Evolutionary conservation across 495 filamentous ascomycete species (phyloP).

Genomic region (Staphylotrichum longicolle): DNA sequence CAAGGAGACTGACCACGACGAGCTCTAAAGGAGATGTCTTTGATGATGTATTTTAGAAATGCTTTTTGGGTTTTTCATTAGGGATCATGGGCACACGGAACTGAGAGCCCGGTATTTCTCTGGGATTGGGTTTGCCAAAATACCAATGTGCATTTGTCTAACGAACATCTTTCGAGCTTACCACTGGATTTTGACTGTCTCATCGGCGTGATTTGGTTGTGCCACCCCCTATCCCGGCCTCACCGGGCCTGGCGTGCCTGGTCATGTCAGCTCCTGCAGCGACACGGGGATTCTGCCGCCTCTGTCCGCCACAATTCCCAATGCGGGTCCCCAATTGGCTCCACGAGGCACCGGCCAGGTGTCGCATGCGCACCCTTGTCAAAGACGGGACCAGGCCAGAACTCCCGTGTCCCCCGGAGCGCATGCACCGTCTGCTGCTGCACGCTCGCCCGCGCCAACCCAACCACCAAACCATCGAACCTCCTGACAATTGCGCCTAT

Average conservation of each 20-base stretch:
- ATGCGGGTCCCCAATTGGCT: slow-evolving; percentile 19
- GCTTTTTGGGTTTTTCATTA: slow-evolving; percentile 30
- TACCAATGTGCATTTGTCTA: slow-evolving; percentile 32
- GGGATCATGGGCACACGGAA: slow-evolving; percentile 21
- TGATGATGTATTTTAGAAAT: slow-evolving; percentile 29
- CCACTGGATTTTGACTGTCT: neutral
- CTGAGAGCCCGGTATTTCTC: slow-evolving; percentile 20
- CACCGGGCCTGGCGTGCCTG: neutral
- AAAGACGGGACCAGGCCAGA: neutral
- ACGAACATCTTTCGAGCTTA: slow-evolving; percentile 14
- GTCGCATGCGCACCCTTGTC: slow-evolving; percentile 17
- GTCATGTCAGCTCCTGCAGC: neutral
- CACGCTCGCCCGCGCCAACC: too few species aligned
- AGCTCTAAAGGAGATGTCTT: slow-evolving; percentile 54
- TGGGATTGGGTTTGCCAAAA: slow-evolving; percentile 32
- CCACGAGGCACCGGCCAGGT: slow-evolving; percentile 10
- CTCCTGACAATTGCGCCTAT: too few species aligned
- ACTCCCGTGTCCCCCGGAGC: neutral
- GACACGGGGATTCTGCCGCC: slow-evolving; percentile 20
- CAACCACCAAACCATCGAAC: too few species aligned
- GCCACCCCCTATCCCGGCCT: neutral
- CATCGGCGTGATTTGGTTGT: neutral
- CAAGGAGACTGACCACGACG: slow-evolving; percentile 56
- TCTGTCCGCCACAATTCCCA: slow-evolving; percentile 23
- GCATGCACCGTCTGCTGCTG: neutral